These are phyloP conservation scores for Fusarium solani-melongenae DNA, from an alignment of 2,329 filamentous ascomycete species.

Conservation along the genomic window DNA sequence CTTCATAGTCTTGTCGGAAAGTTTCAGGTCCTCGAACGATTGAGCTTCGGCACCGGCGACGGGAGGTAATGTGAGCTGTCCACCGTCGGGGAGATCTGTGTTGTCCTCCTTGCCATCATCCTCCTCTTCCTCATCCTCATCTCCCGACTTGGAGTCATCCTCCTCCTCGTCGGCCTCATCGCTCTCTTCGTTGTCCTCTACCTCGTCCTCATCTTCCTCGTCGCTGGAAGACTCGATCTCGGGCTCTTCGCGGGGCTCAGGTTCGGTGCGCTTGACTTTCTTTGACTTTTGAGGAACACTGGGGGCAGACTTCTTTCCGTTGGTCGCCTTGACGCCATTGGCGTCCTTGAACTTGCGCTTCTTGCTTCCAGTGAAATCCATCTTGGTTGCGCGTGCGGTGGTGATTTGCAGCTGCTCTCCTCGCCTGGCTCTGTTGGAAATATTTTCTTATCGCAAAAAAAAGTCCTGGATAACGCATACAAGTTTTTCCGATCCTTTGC, in stretches of 20 bases:
- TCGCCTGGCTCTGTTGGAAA: constrained; percentile 24
- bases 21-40: constrained; percentile 82
- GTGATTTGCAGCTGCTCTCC: constrained; percentile 13
- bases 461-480: constrained; percentile 38
- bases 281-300: constrained; percentile 52
- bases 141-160: constrained; percentile 44
- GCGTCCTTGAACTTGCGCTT: constrained; percentile 57
- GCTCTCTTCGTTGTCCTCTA: constrained; percentile 40
- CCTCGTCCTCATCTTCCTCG: constrained; percentile 44
- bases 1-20: constrained; percentile 89
- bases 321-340: constrained; percentile 45
- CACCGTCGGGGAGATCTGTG: constrained; percentile 51
- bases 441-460: constrained; percentile 45
- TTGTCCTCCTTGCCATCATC: constrained; percentile 45
- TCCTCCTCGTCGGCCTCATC: constrained; percentile 47
- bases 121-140: constrained; percentile 41
- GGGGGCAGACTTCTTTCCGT: constrained; percentile 37
- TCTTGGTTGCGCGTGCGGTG: constrained; percentile 38
- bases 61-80: constrained; percentile 63
- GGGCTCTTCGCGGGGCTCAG: constrained; percentile 41
- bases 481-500: constrained; percentile 27
- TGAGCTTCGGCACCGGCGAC: constrained; percentile 67
- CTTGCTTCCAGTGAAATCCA: constrained; percentile 53
- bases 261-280: constrained; percentile 54
- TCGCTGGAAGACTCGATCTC: constrained; percentile 42